Conservation (phyloP, 805 yeast genomes). For the Nakazawaea populi region DNA sequence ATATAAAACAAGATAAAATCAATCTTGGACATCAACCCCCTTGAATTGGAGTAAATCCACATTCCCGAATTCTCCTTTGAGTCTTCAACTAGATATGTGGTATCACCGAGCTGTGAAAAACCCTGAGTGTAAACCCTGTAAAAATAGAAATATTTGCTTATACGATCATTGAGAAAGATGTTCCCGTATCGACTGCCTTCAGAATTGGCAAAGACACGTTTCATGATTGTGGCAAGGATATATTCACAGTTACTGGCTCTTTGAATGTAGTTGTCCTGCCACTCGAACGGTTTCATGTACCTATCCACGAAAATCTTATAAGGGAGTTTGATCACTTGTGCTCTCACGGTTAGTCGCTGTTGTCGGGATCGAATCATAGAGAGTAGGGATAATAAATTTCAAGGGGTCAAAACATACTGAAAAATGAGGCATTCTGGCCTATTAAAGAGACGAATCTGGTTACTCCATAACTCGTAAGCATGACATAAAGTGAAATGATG, state of each 20-base stretch:
- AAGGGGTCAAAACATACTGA: constrained; percentile 12
- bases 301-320: constrained; percentile 21
- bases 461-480: constrained; percentile 20
- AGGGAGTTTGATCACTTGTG: constrained; percentile 16
- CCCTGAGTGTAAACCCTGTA: constrained; percentile 26
- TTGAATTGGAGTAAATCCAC: constrained; percentile 26
- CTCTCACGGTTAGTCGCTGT: not conserved
- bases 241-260: constrained; percentile 25
- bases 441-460: constrained; percentile 15
- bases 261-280: constrained; percentile 21
- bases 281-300: constrained; percentile 24
- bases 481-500: constrained; percentile 16
- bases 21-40: constrained; percentile 17
- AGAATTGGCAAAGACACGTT: constrained; percentile 9
- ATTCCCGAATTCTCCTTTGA: constrained; percentile 20
- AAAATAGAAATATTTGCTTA: constrained; percentile 26
- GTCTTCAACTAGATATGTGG: constrained; percentile 13
- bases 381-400: no score
- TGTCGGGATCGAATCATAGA: no score
- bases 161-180: constrained; percentile 23
- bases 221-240: constrained; percentile 15
- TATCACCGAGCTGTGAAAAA: constrained; percentile 28
- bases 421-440: constrained; percentile 14
- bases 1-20: constrained; percentile 39
- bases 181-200: constrained; percentile 8